Conservation (phyloP, 306 rosid species). For the Lathyrus tuberosus region DNA sequence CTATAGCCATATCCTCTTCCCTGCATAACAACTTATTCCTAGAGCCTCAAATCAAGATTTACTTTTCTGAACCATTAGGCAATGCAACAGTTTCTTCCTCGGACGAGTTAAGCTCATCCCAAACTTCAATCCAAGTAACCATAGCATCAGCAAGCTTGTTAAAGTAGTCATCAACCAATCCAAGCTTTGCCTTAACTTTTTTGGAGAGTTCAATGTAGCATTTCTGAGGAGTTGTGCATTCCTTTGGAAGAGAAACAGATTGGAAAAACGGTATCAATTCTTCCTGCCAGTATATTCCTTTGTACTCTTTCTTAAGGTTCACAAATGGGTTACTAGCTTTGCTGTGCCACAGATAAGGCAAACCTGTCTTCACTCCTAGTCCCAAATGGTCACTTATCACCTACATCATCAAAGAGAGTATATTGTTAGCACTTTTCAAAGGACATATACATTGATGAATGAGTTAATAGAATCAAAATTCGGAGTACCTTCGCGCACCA, state of each 20-base stretch:
- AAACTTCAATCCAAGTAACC: slow-evolving; percentile 87
- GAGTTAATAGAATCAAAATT: neutral
- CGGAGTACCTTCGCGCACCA: slow-evolving; percentile 78
- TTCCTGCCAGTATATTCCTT: slow-evolving; percentile 91
- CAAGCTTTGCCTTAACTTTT: slow-evolving; percentile 76
- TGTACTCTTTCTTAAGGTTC: slow-evolving; percentile 85
- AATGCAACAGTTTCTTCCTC: slow-evolving; percentile 47
- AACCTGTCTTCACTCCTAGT: slow-evolving; percentile 80
- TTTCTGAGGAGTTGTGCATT: slow-evolving; percentile 67
- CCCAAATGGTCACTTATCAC: slow-evolving; percentile 84
- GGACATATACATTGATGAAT: neutral
- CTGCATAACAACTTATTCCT: slow-evolving; percentile 39
- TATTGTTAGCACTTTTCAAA: neutral
- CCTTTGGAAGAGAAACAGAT: slow-evolving; percentile 64
- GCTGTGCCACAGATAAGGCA: slow-evolving; percentile 92
- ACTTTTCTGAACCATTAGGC: slow-evolving; percentile 43
- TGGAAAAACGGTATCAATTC: slow-evolving; percentile 83
- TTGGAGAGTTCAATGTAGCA: slow-evolving; percentile 85
- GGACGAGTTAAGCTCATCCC: slow-evolving; percentile 72
- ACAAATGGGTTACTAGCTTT: slow-evolving; percentile 88
- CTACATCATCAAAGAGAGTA: slow-evolving; percentile 41
- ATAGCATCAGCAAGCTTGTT: slow-evolving; percentile 75
- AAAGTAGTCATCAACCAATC: slow-evolving; percentile 75
- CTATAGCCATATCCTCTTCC: slow-evolving; percentile 42
- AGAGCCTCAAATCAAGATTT: slow-evolving; percentile 40